A percentile compares a stretch with the other conserved stretches of the same genome.
Evolutionary conservation across 768 basidiomycete genomes (phyloP).

Genomic region (Cantharellus anzutake): DNA sequence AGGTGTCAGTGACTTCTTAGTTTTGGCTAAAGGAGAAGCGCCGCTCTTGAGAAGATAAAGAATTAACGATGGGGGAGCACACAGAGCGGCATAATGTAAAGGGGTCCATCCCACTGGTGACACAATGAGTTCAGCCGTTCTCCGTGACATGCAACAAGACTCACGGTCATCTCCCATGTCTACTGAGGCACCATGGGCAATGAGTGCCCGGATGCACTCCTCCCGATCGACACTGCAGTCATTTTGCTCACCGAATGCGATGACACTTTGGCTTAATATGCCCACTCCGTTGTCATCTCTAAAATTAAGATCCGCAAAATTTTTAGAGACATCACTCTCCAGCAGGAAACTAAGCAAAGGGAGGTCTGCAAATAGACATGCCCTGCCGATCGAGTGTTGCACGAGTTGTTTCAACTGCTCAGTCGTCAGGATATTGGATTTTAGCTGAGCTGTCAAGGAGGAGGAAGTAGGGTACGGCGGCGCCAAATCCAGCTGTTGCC

Average conservation of each 20-base stretch:
- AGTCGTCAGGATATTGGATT: conserved; percentile 47
- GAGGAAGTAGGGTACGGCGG: conserved; percentile 55
- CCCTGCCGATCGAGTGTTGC: conserved; percentile 51
- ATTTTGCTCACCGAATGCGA: conserved; percentile 64
- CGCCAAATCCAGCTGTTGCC: conserved; percentile 50
- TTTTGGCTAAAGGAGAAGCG: conserved; percentile 62
- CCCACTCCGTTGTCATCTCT: conserved; percentile 78
- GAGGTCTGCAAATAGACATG: conserved; percentile 64
- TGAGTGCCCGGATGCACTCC: conserved; percentile 67
- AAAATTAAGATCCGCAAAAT: conserved; percentile 42
- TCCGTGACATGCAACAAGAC: conserved; percentile 11
- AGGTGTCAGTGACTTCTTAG: conserved; percentile 63
- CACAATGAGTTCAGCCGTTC: background rate
- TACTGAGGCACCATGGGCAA: conserved; percentile 59
- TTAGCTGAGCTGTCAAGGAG: conserved; percentile 43
- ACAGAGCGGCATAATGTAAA: conserved; percentile 75
- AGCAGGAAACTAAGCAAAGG: conserved; percentile 53
- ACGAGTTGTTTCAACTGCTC: conserved; percentile 52
- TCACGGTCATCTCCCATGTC: conserved; percentile 40
- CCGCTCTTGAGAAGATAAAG: conserved; percentile 87
- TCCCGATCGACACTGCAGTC: conserved; percentile 80
- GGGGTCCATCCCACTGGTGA: conserved; percentile 80
- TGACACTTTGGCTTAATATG: conserved; percentile 55
- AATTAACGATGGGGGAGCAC: conserved; percentile 77
- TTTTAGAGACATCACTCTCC: conserved; percentile 43